Evolutionary conservation across 805 yeast species (phyloP).

Genomic region (Saccharomycopsis sp.): DNA sequence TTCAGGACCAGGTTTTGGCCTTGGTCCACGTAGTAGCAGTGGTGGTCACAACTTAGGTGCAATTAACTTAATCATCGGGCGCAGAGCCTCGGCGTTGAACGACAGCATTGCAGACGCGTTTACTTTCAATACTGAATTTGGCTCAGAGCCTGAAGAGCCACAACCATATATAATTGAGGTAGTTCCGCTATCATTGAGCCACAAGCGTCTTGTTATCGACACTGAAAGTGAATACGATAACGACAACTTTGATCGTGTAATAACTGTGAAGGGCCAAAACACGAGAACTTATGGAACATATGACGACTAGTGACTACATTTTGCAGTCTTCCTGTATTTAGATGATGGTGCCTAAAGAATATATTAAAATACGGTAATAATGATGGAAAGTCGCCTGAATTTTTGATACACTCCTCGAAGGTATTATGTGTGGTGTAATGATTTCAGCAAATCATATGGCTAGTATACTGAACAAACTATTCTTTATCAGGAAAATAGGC

Average conservation of each 20-base stretch:
- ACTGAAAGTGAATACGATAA: conserved; percentile 8
- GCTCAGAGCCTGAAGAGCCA: neutral
- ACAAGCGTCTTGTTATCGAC: conserved; percentile 10
- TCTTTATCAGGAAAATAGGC: no score
- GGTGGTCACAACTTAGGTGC: conserved; percentile 3
- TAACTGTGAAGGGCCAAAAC: conserved; percentile 11
- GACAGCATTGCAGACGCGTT: neutral
- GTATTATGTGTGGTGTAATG: no score
- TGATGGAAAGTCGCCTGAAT: no score
- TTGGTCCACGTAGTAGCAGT: neutral
- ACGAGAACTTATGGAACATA: conserved; percentile 10
- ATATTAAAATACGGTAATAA: no score
- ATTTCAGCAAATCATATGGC: no score
- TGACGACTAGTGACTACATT: no score
- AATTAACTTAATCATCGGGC: conserved; percentile 13
- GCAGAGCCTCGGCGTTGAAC: neutral
- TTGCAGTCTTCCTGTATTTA: no score
- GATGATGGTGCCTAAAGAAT: no score
- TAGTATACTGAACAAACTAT: no score
- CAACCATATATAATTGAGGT: conserved; percentile 18
- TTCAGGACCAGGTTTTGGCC: neutral
- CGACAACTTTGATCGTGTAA: conserved; percentile 5
- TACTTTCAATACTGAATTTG: conserved; percentile 6
- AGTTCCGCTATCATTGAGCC: conserved; percentile 6
- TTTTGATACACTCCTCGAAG: no score